A percentile compares a stretch with the other conserved stretches of the same genome.
These are phyloP conservation scores for Microbotryomycetes sp. DNA, from an alignment of 1,284 basidiomycete genomes.

Conservation along the genomic window DNA sequence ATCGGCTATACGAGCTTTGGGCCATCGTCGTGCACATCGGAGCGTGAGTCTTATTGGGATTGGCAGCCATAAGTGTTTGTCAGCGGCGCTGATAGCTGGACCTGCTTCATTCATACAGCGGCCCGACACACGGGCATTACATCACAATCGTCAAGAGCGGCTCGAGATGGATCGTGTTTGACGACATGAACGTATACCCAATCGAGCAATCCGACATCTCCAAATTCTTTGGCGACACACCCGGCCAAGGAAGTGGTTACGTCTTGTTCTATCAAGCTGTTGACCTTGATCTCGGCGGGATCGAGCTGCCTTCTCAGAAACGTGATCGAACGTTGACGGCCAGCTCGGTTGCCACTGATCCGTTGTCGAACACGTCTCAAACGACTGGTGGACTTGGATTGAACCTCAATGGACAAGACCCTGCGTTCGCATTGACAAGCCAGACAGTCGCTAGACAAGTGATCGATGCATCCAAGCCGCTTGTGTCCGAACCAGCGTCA, in stretches of 20 bases:
- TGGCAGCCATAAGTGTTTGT: slow-evolving; percentile 1
- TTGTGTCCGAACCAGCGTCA: not conserved
- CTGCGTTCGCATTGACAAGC: not conserved
- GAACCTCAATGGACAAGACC: not conserved
- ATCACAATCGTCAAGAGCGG: slow-evolving; percentile 88
- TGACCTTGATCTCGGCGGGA: slow-evolving; percentile 46
- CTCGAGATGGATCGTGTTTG: slow-evolving; percentile 78
- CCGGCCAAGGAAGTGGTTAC: slow-evolving; percentile 76
- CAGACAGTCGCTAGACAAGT: not conserved
- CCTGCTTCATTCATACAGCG: slow-evolving; percentile 49
- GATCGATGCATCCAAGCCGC: not conserved
- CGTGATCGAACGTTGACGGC: not conserved
- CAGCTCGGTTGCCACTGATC: not conserved
- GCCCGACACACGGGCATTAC: slow-evolving; percentile 95
- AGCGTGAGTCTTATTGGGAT: slow-evolving; percentile 56
- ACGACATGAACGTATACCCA: slow-evolving; percentile 84
- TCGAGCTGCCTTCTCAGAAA: slow-evolving; percentile 7
- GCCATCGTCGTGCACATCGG: slow-evolving; percentile 97
- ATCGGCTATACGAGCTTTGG: slow-evolving; percentile 83
- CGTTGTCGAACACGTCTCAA: not conserved
- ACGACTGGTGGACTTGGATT: not conserved
- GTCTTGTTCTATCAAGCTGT: slow-evolving; percentile 95
- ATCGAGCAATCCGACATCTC: slow-evolving; percentile 85
- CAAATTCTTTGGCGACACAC: slow-evolving; percentile 88
- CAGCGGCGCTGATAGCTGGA: not conserved